Evolutionary conservation across 176 grass and related monocot genomes (phyloP).

Genomic region (Raddia guianensis): DNA sequence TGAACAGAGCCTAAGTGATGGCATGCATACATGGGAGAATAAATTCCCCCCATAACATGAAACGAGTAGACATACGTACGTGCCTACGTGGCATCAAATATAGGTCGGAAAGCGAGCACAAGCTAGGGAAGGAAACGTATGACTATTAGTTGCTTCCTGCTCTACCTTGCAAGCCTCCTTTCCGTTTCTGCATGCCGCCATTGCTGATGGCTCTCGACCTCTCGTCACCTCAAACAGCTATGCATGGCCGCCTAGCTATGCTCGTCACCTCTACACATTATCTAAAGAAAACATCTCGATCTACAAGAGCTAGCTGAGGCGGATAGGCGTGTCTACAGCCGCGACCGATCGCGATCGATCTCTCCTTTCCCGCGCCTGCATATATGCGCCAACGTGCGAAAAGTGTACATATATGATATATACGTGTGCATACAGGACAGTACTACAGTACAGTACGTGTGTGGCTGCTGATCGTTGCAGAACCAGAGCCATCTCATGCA

Average conservation of each 20-base stretch:
- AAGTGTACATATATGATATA: neutral
- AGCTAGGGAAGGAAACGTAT: neutral
- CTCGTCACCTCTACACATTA: too few relatives aligned
- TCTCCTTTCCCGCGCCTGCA: constrained; percentile 8
- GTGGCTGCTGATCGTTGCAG: too few relatives aligned
- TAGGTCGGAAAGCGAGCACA: too few relatives aligned
- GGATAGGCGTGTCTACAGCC: neutral
- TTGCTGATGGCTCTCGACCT: neutral
- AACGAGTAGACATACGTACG: neutral
- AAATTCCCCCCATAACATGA: neutral
- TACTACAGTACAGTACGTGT: neutral
- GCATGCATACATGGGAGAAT: too few relatives aligned
- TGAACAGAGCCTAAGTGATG: too few relatives aligned
- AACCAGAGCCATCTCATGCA: too few relatives aligned
- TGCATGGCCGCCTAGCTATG: too few relatives aligned
- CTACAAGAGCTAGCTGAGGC: neutral
- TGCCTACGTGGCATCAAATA: neutral
- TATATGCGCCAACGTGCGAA: neutral
- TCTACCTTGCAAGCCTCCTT: neutral
- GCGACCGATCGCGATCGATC: neutral
- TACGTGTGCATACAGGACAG: neutral
- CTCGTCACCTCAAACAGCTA: neutral
- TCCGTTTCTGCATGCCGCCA: constrained; percentile 36
- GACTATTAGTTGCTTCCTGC: constrained; percentile 19
- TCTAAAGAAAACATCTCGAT: neutral